Conservation (phyloP, 1,284 basidiomycete species). For the Ustilago curta region DNA sequence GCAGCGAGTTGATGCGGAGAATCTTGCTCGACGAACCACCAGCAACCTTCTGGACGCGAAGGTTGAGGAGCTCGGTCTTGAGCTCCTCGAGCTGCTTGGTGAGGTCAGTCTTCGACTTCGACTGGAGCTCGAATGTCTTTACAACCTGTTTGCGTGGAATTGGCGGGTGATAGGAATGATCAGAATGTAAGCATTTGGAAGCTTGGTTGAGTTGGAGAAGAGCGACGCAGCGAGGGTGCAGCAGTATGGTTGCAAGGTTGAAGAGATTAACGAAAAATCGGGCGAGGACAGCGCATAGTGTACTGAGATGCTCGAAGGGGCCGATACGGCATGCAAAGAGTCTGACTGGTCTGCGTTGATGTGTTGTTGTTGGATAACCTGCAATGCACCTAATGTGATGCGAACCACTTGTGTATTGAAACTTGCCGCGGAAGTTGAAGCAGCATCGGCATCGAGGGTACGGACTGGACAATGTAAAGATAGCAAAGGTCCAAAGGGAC, state of each 20-base stretch:
- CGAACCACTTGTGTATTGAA: neutral
- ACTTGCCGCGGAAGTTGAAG: neutral
- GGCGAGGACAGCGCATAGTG: neutral
- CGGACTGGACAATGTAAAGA: neutral
- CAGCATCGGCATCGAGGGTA: neutral
- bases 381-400: neutral
- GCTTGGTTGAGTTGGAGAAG: neutral
- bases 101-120: slow-evolving; percentile 99
- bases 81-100: slow-evolving; percentile 93
- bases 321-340: neutral
- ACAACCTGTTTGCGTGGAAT: slow-evolving; percentile 71
- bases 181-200: slow-evolving; percentile 2
- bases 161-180: neutral
- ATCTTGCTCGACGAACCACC: slow-evolving; percentile 96
- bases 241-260: slow-evolving; percentile 1
- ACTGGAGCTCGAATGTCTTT: slow-evolving; percentile 97
- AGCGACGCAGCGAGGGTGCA: neutral
- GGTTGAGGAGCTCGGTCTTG: slow-evolving; percentile 88
- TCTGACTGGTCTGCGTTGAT: neutral
- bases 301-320: neutral
- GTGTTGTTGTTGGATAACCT: neutral
- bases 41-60: slow-evolving; percentile 98
- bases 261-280: neutral
- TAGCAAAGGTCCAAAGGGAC: neutral
- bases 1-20: slow-evolving; percentile 84